Evolutionary conservation across 1,284 basidiomycete species (phyloP), one percentile per base, ranked within the genome.

Genomic region (Tilletia horrida): DNA sequence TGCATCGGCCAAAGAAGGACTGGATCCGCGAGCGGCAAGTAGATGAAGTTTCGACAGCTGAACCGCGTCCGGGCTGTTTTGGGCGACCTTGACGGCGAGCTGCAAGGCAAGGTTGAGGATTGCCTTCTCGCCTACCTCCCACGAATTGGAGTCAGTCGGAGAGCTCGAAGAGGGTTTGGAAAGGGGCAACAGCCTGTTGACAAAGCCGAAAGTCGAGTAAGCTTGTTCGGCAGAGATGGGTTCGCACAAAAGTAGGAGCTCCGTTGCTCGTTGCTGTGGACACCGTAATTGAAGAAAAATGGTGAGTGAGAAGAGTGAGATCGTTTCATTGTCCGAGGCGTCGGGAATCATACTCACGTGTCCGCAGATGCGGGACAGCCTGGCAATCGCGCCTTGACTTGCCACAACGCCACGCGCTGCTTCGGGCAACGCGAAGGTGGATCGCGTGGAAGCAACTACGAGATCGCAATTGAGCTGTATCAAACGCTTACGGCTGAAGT

Each of bases 361-460:
- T 65, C 77, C 77, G 62, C 74, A 71, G 14, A 71, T 72, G 43
- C 70, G 73, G 25, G 73, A 74, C 31, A 81, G 62, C 47, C 77
- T 72, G 14, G 66, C 84, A 83, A 77, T 78, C 86, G 90, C 91
- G 75, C 91, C 91, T 75, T 89, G 87, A 11, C 86, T 83, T 9
- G 90, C 91, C 25, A 89, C 81, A 1, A 92, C 91, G 0, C 91
- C 92, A 50, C 90, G 85, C 79, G 88, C 88, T 1, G 91, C 91
- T 76, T 93, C 92, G 0, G 91, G 91, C 43, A 93, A 84, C 2
- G 87, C 90, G 69, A 94, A 89, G 67, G 86, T 87, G 6, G 90
- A 88, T 13, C 88, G 85, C 55, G 88, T 84, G 66, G 85, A 86
- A 1, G 91, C 89, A n/a, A 94, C 83, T 40, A 92, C 90, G 29